These are phyloP conservation scores for Cochlearia excelsa DNA, from an alignment of 345 rosid species.

Conservation along the genomic window DNA sequence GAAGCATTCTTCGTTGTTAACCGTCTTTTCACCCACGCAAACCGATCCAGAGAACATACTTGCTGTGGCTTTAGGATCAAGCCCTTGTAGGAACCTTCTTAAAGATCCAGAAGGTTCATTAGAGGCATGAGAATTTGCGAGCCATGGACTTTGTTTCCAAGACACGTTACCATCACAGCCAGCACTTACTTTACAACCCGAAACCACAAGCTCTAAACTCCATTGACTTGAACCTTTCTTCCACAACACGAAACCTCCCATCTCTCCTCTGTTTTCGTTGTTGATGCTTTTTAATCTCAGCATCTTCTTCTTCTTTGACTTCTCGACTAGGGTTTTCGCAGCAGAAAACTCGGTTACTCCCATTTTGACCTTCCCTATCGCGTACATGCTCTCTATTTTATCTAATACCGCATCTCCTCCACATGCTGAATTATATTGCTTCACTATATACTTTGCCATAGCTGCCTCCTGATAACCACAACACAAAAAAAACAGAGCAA, in stretches of 20 bases:
- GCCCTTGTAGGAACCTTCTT: conserved; percentile 81
- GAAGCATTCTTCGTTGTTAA: conserved; percentile 68
- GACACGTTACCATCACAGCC: conserved; percentile 91
- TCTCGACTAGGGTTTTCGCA: conserved; percentile 31
- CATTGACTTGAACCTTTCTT: conserved; percentile 78
- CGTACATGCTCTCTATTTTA: conserved; percentile 37
- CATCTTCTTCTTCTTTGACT: conserved; percentile 42
- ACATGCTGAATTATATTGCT: conserved; percentile 39
- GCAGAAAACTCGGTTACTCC: conserved; percentile 36
- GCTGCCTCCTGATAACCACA: conserved; percentile 33
- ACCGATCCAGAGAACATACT: conserved; percentile 60
- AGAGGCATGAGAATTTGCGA: conserved; percentile 70
- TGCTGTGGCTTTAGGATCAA: conserved; percentile 83
- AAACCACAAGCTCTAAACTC: conserved; percentile 86
- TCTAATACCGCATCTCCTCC: conserved; percentile 35
- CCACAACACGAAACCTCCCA: conserved; percentile 96
- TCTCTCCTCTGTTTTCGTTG: conserved; percentile 52
- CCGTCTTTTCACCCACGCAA: conserved; percentile 62
- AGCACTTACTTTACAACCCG: conserved; percentile 87
- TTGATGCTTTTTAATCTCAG: conserved; percentile 46
- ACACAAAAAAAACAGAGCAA: conserved; percentile 16
- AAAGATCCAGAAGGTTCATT: conserved; percentile 86
- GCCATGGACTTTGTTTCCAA: conserved; percentile 96
- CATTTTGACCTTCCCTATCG: conserved; percentile 43
- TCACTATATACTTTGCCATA: conserved; percentile 42